Conservation (phyloP, 495 filamentous ascomycete species). For the Xanthoparmelia taractica region DNA sequence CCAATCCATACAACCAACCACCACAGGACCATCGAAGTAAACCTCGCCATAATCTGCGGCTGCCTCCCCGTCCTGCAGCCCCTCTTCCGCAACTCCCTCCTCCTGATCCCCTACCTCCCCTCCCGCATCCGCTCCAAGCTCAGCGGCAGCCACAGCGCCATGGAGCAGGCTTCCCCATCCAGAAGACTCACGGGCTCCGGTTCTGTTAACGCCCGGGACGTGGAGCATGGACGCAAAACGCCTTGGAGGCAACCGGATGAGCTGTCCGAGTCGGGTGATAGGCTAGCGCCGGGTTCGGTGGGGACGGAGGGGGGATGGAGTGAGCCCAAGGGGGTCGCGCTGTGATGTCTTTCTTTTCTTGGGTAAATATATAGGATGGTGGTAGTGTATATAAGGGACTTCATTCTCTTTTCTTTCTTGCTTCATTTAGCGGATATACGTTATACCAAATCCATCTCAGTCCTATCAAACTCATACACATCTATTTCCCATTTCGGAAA, state of each 20-base stretch:
- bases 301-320: too few species aligned
- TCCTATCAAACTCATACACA: too few species aligned
- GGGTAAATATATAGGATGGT: too few species aligned
- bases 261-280: background rate
- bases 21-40: constrained; percentile 12
- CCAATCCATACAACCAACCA: background rate
- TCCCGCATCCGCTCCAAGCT: background rate
- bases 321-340: too few species aligned
- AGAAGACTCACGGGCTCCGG: background rate
- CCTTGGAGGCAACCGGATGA: background rate
- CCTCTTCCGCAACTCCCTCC: constrained; percentile 2
- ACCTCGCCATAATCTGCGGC: constrained; percentile 18
- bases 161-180: background rate
- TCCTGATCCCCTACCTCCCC: background rate
- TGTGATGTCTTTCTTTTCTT: too few species aligned
- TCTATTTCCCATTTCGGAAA: too few species aligned
- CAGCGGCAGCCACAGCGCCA: background rate
- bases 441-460: too few species aligned
- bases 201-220: background rate
- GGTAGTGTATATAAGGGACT: too few species aligned
- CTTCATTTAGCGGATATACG: too few species aligned
- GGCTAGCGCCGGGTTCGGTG: too few species aligned
- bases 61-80: constrained; percentile 15
- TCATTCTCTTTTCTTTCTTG: too few species aligned
- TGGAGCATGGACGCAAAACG: background rate